A percentile compares a stretch with the other conserved stretches of the same genome.
These are phyloP conservation scores for Quillaja saponaria DNA, from an alignment of 306 rosid species.

Conservation along the genomic window DNA sequence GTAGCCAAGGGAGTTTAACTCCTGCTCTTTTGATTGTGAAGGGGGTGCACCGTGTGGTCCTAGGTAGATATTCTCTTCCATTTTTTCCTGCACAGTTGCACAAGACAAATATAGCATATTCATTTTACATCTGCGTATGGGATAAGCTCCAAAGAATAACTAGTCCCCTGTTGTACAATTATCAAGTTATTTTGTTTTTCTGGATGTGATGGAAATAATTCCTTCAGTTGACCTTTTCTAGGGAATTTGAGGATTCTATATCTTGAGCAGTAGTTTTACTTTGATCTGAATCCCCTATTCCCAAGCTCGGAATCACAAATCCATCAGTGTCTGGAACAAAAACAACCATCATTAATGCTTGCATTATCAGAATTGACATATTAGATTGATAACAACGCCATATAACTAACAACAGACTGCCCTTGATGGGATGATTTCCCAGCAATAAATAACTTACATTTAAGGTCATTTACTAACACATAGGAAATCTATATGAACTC, in stretches of 20 bases:
- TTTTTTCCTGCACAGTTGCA: conserved; percentile 48
- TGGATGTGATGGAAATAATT: neutral
- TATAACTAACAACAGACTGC: neutral
- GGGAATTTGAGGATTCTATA: conserved; percentile 63
- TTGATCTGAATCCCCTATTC: conserved; percentile 55
- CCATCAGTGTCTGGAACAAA: conserved; percentile 79
- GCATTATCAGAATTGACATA: neutral
- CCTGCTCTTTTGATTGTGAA: conserved; percentile 75
- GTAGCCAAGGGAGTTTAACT: conserved; percentile 51
- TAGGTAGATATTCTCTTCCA: conserved; percentile 77
- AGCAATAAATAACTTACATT: no score
- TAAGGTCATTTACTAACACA: no score
- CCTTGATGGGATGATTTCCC: neutral
- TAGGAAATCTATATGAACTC: no score
- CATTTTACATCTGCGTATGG: neutral
- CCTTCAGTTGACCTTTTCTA: conserved; percentile 56
- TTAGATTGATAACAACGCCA: neutral
- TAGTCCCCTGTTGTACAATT: conserved; percentile 8
- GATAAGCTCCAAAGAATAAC: neutral
- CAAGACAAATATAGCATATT: conserved; percentile 13
- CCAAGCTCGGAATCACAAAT: conserved; percentile 95
- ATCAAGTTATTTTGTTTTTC: neutral
- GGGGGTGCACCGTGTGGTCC: conserved; percentile 97
- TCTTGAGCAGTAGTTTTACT: conserved; percentile 39
- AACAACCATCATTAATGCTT: neutral